Percentiles rank a stretch among this genome's conserved stretches.
These are phyloP conservation scores for Sparassis latifolia DNA, from an alignment of 1,284 basidiomycete species.

Conservation along the genomic window DNA sequence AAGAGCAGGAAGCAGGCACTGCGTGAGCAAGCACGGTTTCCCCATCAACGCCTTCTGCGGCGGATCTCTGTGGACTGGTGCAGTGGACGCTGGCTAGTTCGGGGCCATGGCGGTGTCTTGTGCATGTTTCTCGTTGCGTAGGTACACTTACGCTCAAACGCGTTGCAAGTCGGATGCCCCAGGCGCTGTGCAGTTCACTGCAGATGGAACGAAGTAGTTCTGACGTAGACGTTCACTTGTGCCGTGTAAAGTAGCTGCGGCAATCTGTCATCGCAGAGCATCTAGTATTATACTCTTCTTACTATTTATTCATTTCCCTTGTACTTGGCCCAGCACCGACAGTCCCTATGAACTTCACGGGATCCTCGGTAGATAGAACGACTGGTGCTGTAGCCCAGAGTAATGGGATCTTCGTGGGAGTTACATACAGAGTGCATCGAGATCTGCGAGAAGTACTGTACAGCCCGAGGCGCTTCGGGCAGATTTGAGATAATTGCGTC, in stretches of 20 bases:
- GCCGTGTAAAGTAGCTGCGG: neutral
- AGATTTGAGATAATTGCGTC: neutral
- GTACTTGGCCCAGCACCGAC: too few species aligned
- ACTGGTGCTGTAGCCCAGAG: neutral
- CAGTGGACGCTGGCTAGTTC: constrained; percentile 71
- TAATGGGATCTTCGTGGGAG: too few species aligned
- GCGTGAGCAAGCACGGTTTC: constrained; percentile 45
- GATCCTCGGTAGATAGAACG: too few species aligned
- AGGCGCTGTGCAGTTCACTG: constrained; percentile 50
- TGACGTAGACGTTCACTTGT: constrained; percentile 28
- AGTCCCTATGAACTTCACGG: too few species aligned
- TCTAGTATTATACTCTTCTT: too few species aligned
- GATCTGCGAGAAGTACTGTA: too few species aligned
- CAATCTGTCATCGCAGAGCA: neutral
- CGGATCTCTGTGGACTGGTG: too few species aligned
- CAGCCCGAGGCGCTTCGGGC: too few species aligned
- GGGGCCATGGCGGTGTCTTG: constrained; percentile 83
- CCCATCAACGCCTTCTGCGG: constrained; percentile 22
- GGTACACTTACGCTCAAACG: constrained; percentile 39
- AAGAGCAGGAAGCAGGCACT: constrained; percentile 78
- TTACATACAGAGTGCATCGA: too few species aligned
- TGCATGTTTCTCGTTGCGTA: constrained; percentile 88
- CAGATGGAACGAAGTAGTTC: constrained; percentile 79
- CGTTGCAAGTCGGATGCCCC: constrained; percentile 49
- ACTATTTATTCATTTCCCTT: too few species aligned